Conservation (phyloP, 257 asterid species). For the Datura wrightii region DNA sequence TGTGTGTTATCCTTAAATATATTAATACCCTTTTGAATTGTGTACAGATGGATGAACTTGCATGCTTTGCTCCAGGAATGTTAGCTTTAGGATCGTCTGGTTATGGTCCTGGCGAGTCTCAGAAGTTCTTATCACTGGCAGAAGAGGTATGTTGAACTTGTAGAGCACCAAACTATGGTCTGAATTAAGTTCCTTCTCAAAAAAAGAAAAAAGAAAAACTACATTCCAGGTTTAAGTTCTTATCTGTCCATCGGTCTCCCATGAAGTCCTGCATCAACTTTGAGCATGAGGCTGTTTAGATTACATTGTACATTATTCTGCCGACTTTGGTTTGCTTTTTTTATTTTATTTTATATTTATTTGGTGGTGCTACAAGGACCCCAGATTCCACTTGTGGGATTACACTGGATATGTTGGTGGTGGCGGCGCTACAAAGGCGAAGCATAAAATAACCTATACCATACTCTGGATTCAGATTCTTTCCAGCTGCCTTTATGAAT, state of each 20-base stretch:
- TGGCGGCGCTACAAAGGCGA: not conserved
- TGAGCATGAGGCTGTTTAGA: not conserved
- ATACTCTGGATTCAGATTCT: slow-evolving; percentile 9
- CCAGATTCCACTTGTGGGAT: too few relatives aligned
- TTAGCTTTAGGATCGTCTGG: slow-evolving; percentile 90
- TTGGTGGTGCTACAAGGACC: not conserved
- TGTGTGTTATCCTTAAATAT: slow-evolving; percentile 12
- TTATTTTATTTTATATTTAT: not conserved
- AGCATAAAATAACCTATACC: slow-evolving; percentile 8
- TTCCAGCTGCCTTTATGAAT: not conserved
- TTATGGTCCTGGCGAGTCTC: slow-evolving; percentile 82
- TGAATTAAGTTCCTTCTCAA: not conserved
- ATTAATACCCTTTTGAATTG: slow-evolving; percentile 37
- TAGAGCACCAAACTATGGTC: slow-evolving; percentile 12
- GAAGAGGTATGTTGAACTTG: slow-evolving; percentile 71
- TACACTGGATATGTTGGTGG: too few relatives aligned
- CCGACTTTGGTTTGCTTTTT: not conserved
- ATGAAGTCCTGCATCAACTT: not conserved
- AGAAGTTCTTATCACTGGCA: slow-evolving; percentile 73
- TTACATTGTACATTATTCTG: slow-evolving; percentile 15
- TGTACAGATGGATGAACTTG: slow-evolving; percentile 97
- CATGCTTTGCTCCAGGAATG: slow-evolving; percentile 99
- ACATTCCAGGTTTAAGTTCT: not conserved
- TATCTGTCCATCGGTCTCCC: not conserved
- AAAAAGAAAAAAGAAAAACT: not conserved